These are phyloP conservation scores for Malus hybrid DNA, from an alignment of 331 rosid genomes.

Conservation along the genomic window DNA sequence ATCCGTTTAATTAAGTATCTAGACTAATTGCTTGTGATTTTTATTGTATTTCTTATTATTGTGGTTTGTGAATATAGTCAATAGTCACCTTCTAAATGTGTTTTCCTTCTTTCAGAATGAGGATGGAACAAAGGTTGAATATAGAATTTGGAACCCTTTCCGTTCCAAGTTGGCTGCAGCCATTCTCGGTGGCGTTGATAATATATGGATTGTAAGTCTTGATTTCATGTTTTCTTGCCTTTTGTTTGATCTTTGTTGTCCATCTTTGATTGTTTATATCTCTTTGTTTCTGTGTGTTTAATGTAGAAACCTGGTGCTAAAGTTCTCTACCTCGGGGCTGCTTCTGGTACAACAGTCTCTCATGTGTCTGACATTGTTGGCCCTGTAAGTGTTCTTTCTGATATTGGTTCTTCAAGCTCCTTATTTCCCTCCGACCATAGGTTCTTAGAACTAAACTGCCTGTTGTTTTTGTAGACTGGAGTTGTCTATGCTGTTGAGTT, in stretches of 20 bases:
- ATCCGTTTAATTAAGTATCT: not conserved
- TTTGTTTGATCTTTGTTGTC: not conserved
- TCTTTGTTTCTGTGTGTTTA: not conserved
- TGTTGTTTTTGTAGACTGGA: constrained; percentile 41
- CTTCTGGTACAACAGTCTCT: constrained; percentile 89
- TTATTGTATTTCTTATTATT: not conserved
- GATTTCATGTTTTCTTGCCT: not conserved
- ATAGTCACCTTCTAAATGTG: not conserved
- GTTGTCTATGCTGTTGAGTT: constrained; percentile 91
- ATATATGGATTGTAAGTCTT: constrained; percentile 71
- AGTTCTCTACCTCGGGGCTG: constrained; percentile 89
- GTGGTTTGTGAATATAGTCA: not conserved
- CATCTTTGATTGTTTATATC: not conserved
- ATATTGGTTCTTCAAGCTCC: not conserved
- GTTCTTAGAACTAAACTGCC: not conserved
- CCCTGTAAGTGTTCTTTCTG: constrained; percentile 37
- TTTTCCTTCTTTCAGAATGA: constrained; percentile 38
- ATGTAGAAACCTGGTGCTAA: constrained; percentile 76
- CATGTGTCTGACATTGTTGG: constrained; percentile 91
- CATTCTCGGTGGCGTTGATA: constrained; percentile 84
- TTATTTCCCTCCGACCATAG: not conserved
- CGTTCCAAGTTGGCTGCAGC: constrained; percentile 90
- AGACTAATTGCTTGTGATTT: not conserved
- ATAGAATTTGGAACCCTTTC: constrained; percentile 87
- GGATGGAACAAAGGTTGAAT: constrained; percentile 69